Conservation (phyloP, 257 asterid species). For the Nemophila menziesii region DNA sequence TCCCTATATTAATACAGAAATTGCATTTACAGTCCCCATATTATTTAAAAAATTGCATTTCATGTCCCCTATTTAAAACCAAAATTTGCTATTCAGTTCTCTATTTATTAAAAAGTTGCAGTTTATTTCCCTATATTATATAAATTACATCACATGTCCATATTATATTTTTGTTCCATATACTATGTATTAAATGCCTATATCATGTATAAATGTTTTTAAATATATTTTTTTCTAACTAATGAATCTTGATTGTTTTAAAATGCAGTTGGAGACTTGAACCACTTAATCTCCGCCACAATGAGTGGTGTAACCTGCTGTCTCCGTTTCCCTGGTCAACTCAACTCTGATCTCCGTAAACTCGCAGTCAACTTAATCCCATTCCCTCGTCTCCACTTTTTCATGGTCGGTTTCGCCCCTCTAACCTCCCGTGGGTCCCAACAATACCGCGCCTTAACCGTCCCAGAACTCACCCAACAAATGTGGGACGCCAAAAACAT, state of each 20-base stretch:
- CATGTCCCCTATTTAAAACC: too few relatives aligned
- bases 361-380: conserved; percentile 19
- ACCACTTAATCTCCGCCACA: conserved; percentile 19
- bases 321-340: conserved; percentile 22
- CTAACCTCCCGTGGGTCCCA: conserved; percentile 19
- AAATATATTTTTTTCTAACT: too few relatives aligned
- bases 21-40: too few relatives aligned
- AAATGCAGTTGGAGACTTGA: conserved; percentile 16
- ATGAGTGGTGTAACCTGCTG: conserved; percentile 25
- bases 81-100: too few relatives aligned
- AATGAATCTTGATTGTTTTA: neutral
- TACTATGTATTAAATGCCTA: too few relatives aligned
- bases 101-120: too few relatives aligned
- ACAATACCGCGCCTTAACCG: conserved; percentile 19
- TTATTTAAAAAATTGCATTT: too few relatives aligned
- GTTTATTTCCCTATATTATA: too few relatives aligned
- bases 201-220: too few relatives aligned
- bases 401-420: conserved; percentile 21
- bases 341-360: conserved; percentile 18
- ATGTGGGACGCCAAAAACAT: conserved; percentile 84
- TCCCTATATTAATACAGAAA: too few relatives aligned
- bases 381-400: conserved; percentile 18
- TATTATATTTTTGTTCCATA: too few relatives aligned
- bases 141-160: too few relatives aligned
- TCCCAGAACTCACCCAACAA: conserved; percentile 22